A percentile compares a stretch with the other conserved stretches of the same genome.
These are phyloP conservation scores for Orbilia brochopaga DNA, from an alignment of 2,329 filamentous ascomycete genomes.

Conservation along the genomic window DNA sequence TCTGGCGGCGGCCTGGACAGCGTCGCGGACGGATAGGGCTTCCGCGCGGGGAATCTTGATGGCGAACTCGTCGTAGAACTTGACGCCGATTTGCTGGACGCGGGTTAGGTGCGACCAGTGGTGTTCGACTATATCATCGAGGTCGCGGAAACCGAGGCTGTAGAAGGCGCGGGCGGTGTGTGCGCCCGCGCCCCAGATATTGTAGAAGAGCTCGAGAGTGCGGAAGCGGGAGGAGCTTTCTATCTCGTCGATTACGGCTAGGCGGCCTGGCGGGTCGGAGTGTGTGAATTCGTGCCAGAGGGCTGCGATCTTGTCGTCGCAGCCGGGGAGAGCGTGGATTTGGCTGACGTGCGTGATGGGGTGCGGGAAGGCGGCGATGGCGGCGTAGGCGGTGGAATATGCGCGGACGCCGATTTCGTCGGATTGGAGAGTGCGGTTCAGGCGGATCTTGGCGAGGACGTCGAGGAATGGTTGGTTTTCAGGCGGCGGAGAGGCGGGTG, in stretches of 20 bases:
- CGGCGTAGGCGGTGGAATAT: slow-evolving; percentile 84
- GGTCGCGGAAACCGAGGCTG: slow-evolving; percentile 75
- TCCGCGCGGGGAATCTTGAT: slow-evolving; percentile 73
- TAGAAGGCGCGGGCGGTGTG: slow-evolving; percentile 83
- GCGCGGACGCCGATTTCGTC: slow-evolving; percentile 82
- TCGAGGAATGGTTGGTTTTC: slow-evolving; percentile 75
- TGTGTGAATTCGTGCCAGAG: slow-evolving; percentile 78
- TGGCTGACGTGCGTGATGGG: slow-evolving; percentile 61
- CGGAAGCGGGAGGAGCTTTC: slow-evolving; percentile 69
- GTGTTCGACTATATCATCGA: slow-evolving; percentile 83
- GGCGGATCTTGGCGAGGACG: slow-evolving; percentile 75
- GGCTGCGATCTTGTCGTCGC: slow-evolving; percentile 76
- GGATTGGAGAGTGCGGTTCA: slow-evolving; percentile 71
- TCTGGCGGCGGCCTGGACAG: slow-evolving; percentile 72
- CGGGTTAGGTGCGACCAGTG: slow-evolving; percentile 77
- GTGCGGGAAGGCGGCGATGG: slow-evolving; percentile 79
- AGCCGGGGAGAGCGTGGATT: slow-evolving; percentile 71
- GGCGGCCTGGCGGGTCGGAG: slow-evolving; percentile 56
- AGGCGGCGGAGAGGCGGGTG: slow-evolving; percentile 67
- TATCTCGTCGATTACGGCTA: slow-evolving; percentile 70
- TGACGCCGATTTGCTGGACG: slow-evolving; percentile 90
- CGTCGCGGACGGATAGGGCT: slow-evolving; percentile 64
- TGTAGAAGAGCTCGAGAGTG: slow-evolving; percentile 73
- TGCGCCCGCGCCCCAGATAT: slow-evolving; percentile 91
- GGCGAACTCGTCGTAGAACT: slow-evolving; percentile 86